phyloP scores from a whole-genome alignment of 352 stramenopile genomes.

The Plasmopara viticola region DNA sequence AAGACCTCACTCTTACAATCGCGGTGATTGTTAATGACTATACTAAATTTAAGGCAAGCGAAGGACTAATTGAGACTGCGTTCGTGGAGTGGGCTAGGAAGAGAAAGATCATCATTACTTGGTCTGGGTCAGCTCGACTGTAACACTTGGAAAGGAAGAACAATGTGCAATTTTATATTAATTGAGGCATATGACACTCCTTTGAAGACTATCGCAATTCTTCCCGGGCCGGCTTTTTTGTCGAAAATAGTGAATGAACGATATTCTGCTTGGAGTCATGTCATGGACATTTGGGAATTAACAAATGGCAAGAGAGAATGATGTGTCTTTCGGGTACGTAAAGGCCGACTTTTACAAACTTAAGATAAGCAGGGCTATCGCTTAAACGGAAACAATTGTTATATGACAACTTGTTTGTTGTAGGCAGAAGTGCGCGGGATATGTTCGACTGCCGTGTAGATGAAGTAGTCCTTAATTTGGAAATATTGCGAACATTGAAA shows the following conservation, averaged over 20 bases:
- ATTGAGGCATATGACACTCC: not conserved
- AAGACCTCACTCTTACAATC: too few species aligned
- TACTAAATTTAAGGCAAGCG: too few species aligned
- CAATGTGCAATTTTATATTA: not conserved
- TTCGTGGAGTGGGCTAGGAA: not conserved
- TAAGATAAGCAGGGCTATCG: not conserved
- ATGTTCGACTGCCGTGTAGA: not conserved
- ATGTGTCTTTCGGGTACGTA: not conserved
- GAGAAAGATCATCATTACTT: not conserved
- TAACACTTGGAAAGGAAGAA: not conserved
- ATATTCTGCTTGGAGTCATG: not conserved
- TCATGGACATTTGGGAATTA: not conserved
- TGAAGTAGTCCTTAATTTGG: not conserved
- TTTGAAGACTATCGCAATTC: not conserved
- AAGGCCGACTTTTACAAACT: not conserved
- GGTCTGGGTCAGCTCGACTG: not conserved
- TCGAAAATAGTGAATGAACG: not conserved
- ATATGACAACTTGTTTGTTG: not conserved
- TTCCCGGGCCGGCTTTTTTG: not conserved
- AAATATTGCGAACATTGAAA: not conserved
- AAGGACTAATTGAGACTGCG: not conserved
- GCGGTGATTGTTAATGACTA: too few species aligned
- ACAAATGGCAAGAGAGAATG: not conserved
- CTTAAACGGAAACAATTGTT: not conserved
- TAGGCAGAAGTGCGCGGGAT: not conserved